Evolutionary conservation across 2,329 filamentous ascomycete genomes (phyloP), one percentile per base, ranked within the genome.

Genomic region (Neoarthrinium moseri): DNA sequence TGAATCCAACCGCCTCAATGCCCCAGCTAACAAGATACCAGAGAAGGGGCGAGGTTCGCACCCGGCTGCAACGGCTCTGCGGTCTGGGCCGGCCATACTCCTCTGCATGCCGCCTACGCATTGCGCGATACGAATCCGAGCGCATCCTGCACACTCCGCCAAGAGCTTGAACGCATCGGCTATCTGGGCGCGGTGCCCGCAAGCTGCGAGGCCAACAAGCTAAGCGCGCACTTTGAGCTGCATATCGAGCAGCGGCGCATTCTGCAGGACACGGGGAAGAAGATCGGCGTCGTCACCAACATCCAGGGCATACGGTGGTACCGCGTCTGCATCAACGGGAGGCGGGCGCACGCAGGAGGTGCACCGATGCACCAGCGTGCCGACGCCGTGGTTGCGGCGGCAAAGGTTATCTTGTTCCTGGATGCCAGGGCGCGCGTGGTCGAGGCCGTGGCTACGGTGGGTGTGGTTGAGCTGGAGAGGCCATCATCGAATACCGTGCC

Each of bases 281-380:
- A 40, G 17, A 44, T 56, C 18, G 55, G 50, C 18, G 41, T 53
- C 8, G 54, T 58, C 3, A 47, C 40, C 2, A 37, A 55, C 30
- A 45, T 60, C 47, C 53, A 51, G 32, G 29, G 47, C 12, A 62
- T 62, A 32, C 47, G 49, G 4, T 60, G 48, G 57, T 54, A 59
- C 29, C 53, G 55, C 15, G 48, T 67, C 3, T 46, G 58, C n/a
- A 60, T 67, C 3, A 46, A 43, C 10, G 65, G 66, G 1, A 51
- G 55, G 5, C 58, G 63, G 49, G 62, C 59, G 2, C 66, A 71
- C 43, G 64, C 66, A 4, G 60, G 59, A 12, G 60, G 58, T 1
- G 60, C 59, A 21, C 55, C 59, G 1, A 59, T 63, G 56, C 37
- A 54, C 17, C 44, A 49, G 10, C 51, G 61, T 4, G 49, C 43